phyloP scores from a whole-genome alignment of 2,329 filamentous ascomycete genomes.

The Botrytis aclada region DNA sequence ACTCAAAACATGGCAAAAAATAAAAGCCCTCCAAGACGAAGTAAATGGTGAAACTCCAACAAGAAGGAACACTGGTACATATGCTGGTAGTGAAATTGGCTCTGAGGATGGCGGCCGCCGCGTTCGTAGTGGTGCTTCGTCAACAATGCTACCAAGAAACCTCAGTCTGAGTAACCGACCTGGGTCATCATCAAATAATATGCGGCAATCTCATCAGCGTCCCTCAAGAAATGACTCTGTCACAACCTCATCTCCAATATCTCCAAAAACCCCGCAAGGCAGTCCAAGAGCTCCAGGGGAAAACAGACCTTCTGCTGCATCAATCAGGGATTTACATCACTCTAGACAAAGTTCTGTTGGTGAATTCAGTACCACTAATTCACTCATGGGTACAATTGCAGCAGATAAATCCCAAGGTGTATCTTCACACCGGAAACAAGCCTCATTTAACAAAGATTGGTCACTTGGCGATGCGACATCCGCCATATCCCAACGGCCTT shows the following conservation, averaged over 20 bases:
- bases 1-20: slow-evolving; percentile 94
- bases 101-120: slow-evolving; percentile 52
- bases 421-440: slow-evolving; percentile 57
- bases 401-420: slow-evolving; percentile 24
- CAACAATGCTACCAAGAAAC: slow-evolving; percentile 33
- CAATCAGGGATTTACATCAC: slow-evolving; percentile 77
- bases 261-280: slow-evolving; percentile 40
- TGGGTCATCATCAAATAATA: slow-evolving; percentile 29
- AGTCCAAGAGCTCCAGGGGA: slow-evolving; percentile 42
- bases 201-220: slow-evolving; percentile 35
- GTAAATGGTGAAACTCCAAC: slow-evolving; percentile 55
- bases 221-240: slow-evolving; percentile 39
- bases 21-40: slow-evolving; percentile 87
- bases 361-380: slow-evolving; percentile 42
- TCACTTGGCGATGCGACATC: slow-evolving; percentile 50
- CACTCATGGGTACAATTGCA: slow-evolving; percentile 44
- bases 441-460: slow-evolving; percentile 70
- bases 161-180: slow-evolving; percentile 34
- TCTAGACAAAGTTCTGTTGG: slow-evolving; percentile 72
- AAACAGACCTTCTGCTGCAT: slow-evolving; percentile 72
- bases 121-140: slow-evolving; percentile 39
- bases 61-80: slow-evolving; percentile 53
- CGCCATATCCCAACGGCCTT: slow-evolving; percentile 31
- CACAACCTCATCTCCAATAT: slow-evolving; percentile 43
- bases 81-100: slow-evolving; percentile 54